These are phyloP conservation scores for Caryopteris hybrid DNA, from an alignment of 305 asterid species.

Conservation along the genomic window DNA sequence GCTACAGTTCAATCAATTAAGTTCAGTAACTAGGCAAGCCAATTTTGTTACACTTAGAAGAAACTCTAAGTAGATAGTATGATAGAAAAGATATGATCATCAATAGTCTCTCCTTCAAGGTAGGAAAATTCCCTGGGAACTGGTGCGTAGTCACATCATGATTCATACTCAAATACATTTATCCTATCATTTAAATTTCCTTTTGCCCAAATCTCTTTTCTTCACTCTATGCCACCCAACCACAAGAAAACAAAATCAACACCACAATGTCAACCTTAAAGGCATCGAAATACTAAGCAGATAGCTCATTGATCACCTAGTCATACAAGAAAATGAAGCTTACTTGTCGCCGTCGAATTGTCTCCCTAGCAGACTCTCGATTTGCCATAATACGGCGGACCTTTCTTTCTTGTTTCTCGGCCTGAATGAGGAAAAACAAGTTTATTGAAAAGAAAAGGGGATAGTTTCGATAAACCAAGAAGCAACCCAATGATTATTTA, in stretches of 20 bases:
- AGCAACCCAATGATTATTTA: conserved; percentile 2
- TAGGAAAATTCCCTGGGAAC: background rate
- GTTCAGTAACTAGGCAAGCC: background rate
- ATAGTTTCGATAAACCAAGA: background rate
- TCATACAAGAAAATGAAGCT: background rate
- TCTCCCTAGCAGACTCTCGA: conserved; percentile 87
- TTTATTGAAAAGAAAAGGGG: background rate
- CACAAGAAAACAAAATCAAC: background rate
- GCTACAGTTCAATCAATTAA: background rate
- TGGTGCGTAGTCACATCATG: background rate
- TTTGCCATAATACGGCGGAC: conserved; percentile 65
- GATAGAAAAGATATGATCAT: background rate
- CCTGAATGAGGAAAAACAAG: conserved; percentile 29
- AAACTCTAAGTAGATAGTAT: background rate
- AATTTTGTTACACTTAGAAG: background rate
- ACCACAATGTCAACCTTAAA: conserved; percentile 28
- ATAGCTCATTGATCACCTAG: background rate
- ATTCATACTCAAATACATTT: background rate
- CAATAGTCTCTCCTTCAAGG: background rate
- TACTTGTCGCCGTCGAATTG: conserved; percentile 84
- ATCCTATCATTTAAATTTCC: background rate
- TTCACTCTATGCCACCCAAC: background rate
- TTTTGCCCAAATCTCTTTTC: background rate
- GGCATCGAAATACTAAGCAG: background rate
- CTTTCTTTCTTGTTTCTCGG: conserved; percentile 55